Base-by-base conservation (phyloP, 257 asterid genomes). In the Ilex asprella region DNA sequence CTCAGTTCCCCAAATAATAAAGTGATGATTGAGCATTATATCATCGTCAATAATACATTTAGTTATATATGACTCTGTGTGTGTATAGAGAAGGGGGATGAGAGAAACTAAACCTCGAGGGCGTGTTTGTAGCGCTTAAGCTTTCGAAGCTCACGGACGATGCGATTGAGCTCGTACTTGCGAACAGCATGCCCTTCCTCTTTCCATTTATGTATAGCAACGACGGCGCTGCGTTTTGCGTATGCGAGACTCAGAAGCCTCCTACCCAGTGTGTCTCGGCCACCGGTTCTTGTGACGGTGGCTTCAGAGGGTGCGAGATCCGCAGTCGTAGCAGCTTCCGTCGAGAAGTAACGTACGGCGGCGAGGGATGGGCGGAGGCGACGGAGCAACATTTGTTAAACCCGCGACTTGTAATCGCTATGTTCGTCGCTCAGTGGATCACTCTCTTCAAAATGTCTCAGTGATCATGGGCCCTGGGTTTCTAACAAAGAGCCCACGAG, bases 101-200 rank as follows among this genome's bases (percentile, higher is more conserved):
- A 3, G 41, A 35, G 41, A 51, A 21, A 62, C 16, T 58, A 16
- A 59, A 91, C 98, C 98, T 91, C 95, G 62, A 91, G 95, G 43
- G 95, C 95, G 68, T 89, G 95, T 71, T 82, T 89, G 73, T 80
- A 80, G 29, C 95, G 97, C 74, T 81, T 85, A 55, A 81, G 81
- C 75, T 67, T 76, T 3, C 98, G 82, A 60, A 92, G 96, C 80
- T 88, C 95, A 16, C 97, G 87, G 53, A 86, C 90, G 30, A 85
- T 82, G 72, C 95, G 97, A 71, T 81, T 89, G 66, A 92, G 93
- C 66, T 85, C 88, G 81, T 82, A 84, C 72, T 89, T 89, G 15
- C 80, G 91, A 30, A 85, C 93, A 8, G 60, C 53, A 58, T 73
- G 86, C 0, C 98, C 98, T 66, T 89, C 91, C 77, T 86, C 97